Conservation (phyloP, 495 filamentous ascomycete genomes). For the Hypoxylon rickii region DNA sequence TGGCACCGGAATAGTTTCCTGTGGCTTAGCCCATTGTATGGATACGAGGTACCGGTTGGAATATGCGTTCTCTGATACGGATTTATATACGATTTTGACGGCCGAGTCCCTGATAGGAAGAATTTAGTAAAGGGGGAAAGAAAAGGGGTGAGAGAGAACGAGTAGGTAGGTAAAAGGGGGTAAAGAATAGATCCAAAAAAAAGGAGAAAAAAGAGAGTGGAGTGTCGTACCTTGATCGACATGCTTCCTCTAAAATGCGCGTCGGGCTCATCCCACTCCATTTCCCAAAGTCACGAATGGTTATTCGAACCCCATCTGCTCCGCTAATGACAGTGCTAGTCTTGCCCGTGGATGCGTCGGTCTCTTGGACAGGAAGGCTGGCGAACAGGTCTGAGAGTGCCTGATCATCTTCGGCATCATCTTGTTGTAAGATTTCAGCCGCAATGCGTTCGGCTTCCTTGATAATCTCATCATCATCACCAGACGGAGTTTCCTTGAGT, state of each 20-base stretch:
- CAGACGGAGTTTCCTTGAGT: constrained; percentile 36
- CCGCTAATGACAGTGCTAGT: constrained; percentile 55
- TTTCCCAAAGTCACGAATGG: constrained; percentile 82
- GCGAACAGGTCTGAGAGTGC: constrained; percentile 65
- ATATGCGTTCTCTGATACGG: constrained; percentile 72
- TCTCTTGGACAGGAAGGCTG: constrained; percentile 68
- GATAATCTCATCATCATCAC: constrained; percentile 54
- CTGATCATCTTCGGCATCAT: constrained; percentile 57
- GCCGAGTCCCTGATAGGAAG: constrained; percentile 65
- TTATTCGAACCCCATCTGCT: constrained; percentile 56
- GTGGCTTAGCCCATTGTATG: constrained; percentile 79
- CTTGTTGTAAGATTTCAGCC: constrained; percentile 53
- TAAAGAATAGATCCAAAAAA: too few species aligned
- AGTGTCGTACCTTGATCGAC: constrained; percentile 81
- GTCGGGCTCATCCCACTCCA: constrained; percentile 71
- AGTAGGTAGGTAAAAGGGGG: too few species aligned
- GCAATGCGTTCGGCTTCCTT: constrained; percentile 57
- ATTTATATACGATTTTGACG: constrained; percentile 64
- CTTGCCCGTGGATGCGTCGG: constrained; percentile 56
- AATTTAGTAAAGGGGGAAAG: constrained; percentile 10
- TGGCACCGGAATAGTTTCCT: constrained; percentile 56
- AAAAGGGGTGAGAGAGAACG: neutral
- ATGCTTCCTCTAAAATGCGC: constrained; percentile 81
- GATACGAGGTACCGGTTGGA: constrained; percentile 73
- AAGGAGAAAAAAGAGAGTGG: too few species aligned